Percentiles rank a stretch among this genome's conserved stretches.
Conservation (phyloP, 768 basidiomycete species). For the Auricularia cornea region DNA sequence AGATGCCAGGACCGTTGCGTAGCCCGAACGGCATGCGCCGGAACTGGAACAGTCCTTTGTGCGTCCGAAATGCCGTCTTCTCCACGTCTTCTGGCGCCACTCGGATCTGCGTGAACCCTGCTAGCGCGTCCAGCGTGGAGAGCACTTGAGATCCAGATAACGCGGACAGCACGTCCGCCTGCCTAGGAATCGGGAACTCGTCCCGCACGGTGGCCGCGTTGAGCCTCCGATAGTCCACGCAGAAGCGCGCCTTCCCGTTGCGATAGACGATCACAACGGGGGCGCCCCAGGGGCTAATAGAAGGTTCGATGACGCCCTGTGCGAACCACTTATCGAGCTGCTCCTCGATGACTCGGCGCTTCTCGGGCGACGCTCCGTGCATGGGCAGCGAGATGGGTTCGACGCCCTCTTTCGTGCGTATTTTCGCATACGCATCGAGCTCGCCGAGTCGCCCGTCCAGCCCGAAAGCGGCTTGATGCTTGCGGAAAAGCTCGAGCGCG, state of each 20-base stretch:
- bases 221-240: conserved; percentile 26
- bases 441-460: conserved; percentile 25
- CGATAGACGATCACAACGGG: conserved; percentile 28
- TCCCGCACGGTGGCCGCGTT: conserved; percentile 19
- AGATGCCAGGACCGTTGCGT: conserved; percentile 12
- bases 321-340: conserved; percentile 26
- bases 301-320: conserved; percentile 31
- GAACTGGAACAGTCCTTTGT: conserved; percentile 35
- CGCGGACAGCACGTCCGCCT: conserved; percentile 20
- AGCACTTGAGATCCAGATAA: conserved; percentile 25
- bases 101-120: conserved; percentile 34
- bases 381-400: conserved; percentile 16
- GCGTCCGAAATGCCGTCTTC: conserved; percentile 31
- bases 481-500: conserved; percentile 12
- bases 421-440: conserved; percentile 16
- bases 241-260: conserved; percentile 29
- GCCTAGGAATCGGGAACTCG: conserved; percentile 22
- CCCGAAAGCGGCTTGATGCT: conserved; percentile 20
- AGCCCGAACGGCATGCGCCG: conserved; percentile 33
- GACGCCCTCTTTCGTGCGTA: conserved; percentile 17
- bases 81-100: conserved; percentile 21
- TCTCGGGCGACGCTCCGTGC: conserved; percentile 17
- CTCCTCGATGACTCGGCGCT: conserved; percentile 20
- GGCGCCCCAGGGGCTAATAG: conserved; percentile 29
- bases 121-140: conserved; percentile 27